A percentile compares a stretch with the other conserved stretches of the same genome.
Evolutionary conservation across 257 asterid genomes (phyloP).

Genomic region (Oldenlandia corymbosa): DNA sequence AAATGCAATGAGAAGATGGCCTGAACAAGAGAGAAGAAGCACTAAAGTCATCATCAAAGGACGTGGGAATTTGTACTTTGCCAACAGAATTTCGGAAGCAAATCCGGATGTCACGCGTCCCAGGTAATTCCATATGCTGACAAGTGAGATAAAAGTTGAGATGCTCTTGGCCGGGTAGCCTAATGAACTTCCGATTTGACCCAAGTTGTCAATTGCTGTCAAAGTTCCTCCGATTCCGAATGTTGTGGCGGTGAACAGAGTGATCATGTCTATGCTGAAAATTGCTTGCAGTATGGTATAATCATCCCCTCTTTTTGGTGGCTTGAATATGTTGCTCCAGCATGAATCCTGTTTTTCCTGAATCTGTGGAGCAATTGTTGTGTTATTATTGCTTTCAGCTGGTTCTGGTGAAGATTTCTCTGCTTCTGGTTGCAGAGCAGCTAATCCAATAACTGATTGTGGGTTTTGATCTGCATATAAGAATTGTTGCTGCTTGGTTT

Average conservation of each 20-base stretch:
- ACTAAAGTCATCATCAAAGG: constrained; percentile 37
- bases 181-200: constrained; percentile 36
- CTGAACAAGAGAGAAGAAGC: constrained; percentile 34
- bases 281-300: constrained; percentile 38
- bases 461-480: constrained; percentile 14
- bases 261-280: constrained; percentile 39
- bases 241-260: constrained; percentile 29
- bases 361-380: neutral
- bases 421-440: neutral
- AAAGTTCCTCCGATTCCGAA: constrained; percentile 47
- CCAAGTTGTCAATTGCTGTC: constrained; percentile 43
- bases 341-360: constrained; percentile 22
- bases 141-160: constrained; percentile 40
- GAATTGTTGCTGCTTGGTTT: constrained; percentile 10
- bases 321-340: constrained; percentile 28
- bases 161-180: constrained; percentile 37
- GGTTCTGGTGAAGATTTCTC: neutral
- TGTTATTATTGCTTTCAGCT: neutral
- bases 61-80: constrained; percentile 39
- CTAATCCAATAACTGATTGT: neutral
- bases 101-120: constrained; percentile 44
- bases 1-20: constrained; percentile 42
- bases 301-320: constrained; percentile 45
- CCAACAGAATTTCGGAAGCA: constrained; percentile 30
- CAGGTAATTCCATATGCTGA: constrained; percentile 47